Percentiles rank a stretch among this genome's conserved stretches.
Conservation (phyloP, 306 rosid genomes). For the Castanea crenata region DNA sequence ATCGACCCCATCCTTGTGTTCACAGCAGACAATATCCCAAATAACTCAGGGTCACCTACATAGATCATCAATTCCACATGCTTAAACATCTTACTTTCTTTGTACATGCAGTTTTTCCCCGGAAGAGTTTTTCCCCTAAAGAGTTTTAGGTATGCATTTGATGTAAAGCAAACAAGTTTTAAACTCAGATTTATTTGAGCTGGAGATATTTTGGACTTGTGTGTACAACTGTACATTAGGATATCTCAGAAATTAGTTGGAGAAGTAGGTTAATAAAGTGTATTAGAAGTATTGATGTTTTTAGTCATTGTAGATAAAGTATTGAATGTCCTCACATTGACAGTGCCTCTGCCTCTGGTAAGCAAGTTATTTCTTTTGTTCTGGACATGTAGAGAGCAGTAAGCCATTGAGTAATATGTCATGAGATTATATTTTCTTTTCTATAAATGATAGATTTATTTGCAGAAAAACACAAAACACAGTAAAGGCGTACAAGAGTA, state of each 20-base stretch:
- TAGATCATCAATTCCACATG: conserved; percentile 2
- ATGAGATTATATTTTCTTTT: neutral
- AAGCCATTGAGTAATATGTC: neutral
- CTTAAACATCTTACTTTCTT: neutral
- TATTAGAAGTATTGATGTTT: neutral
- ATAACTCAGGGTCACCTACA: conserved; percentile 50
- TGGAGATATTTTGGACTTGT: too few relatives aligned
- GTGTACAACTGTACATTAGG: too few relatives aligned
- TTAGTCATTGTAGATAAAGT: neutral
- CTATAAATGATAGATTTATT: too few relatives aligned
- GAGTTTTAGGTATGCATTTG: too few relatives aligned
- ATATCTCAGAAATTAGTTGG: too few relatives aligned
- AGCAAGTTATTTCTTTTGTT: neutral
- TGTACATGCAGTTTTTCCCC: too few relatives aligned
- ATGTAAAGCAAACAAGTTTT: too few relatives aligned
- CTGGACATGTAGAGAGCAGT: neutral
- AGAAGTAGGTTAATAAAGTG: too few relatives aligned
- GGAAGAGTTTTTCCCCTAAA: too few relatives aligned
- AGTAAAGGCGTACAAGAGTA: neutral
- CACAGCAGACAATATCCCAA: conserved; percentile 56
- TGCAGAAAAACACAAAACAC: neutral
- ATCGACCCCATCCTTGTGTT: conserved; percentile 81
- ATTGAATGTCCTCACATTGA: neutral
- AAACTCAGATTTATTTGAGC: too few relatives aligned
- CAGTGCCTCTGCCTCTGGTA: neutral